A percentile compares a stretch with the other conserved stretches of the same genome.
Evolutionary conservation across 306 rosid species (phyloP).

Genomic region (Prunus fruticosa): DNA sequence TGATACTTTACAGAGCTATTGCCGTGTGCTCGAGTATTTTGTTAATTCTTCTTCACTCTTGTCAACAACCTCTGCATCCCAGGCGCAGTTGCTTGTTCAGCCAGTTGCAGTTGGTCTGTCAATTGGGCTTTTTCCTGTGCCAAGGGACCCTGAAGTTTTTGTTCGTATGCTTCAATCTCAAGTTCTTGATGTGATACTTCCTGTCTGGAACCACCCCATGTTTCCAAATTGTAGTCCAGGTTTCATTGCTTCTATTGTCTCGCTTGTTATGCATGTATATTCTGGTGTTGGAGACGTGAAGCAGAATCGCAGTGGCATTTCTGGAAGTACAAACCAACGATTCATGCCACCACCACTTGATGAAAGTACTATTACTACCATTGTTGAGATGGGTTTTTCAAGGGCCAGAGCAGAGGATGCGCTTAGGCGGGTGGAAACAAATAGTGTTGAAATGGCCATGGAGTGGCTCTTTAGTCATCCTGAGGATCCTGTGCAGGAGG

Average conservation of each 20-base stretch:
- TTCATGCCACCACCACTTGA: conserved; percentile 89
- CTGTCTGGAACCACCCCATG: conserved; percentile 89
- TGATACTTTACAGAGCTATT: conserved; percentile 85
- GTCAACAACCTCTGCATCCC: conserved; percentile 84
- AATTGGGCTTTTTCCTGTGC: conserved; percentile 94
- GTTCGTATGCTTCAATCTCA: conserved; percentile 96
- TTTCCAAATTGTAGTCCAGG: conserved; percentile 74
- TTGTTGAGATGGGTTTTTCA: conserved; percentile 97
- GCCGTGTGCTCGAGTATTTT: conserved; percentile 86
- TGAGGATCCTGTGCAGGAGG: conserved; percentile 99
- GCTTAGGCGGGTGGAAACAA: conserved; percentile 85
- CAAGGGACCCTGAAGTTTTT: conserved; percentile 95
- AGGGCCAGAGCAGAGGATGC: conserved; percentile 99
- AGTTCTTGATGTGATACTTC: conserved; percentile 86
- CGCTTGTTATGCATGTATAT: conserved; percentile 82
- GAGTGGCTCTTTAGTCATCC: conserved; percentile 95
- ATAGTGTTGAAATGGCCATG: conserved; percentile 99
- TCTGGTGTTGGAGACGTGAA: conserved; percentile 97
- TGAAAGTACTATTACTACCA: conserved; percentile 85
- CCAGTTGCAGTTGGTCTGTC: conserved; percentile 96
- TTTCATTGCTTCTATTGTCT: conserved; percentile 81
- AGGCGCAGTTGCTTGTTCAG: conserved; percentile 87
- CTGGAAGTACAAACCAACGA: conserved; percentile 66
- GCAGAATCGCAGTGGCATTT: conserved; percentile 65
- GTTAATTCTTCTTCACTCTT: conserved; percentile 86